phyloP scores from a whole-genome alignment of 768 basidiomycete genomes.

The Kwoniella sp. region DNA sequence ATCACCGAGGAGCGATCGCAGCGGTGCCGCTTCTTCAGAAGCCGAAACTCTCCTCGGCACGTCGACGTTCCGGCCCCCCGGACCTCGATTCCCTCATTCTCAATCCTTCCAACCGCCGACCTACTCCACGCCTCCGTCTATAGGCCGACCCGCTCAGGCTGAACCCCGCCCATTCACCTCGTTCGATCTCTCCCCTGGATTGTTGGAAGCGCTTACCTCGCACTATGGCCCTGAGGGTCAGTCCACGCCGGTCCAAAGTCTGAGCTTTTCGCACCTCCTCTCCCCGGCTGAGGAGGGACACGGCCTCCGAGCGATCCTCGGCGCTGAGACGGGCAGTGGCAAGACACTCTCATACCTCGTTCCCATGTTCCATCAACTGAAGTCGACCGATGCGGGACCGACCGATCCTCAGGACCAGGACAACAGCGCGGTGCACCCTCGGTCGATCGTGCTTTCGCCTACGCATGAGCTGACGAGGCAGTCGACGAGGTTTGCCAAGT shows the following conservation, averaged over 20 bases:
- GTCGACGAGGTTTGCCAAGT: slow-evolving; percentile 68
- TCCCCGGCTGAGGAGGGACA: not conserved
- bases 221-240: slow-evolving; percentile 58
- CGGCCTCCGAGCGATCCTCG: slow-evolving; percentile 57
- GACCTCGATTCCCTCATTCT: slow-evolving; percentile 13
- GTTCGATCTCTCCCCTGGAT: slow-evolving; percentile 65
- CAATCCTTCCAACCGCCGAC: slow-evolving; percentile 16
- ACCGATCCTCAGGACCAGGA: not conserved
- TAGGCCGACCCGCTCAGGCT: slow-evolving; percentile 1
- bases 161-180: slow-evolving; percentile 56
- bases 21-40: not conserved
- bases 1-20: no score
- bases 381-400: slow-evolving; percentile 56
- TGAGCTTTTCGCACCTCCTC: slow-evolving; percentile 16
- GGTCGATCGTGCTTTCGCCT: slow-evolving; percentile 75
- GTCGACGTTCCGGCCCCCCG: no score
- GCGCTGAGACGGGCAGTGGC: slow-evolving; percentile 85
- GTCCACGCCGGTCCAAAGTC: slow-evolving; percentile 64
- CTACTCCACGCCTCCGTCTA: slow-evolving; percentile 9
- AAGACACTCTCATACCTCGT: slow-evolving; percentile 88
- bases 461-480: slow-evolving; percentile 87
- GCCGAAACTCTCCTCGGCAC: no score
- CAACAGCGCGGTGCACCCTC: slow-evolving; percentile 57
- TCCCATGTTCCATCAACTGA: slow-evolving; percentile 74
- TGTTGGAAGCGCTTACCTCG: slow-evolving; percentile 59